phyloP scores from a whole-genome alignment of 495 filamentous ascomycete genomes.

The Lasiosphaeria ovina region DNA sequence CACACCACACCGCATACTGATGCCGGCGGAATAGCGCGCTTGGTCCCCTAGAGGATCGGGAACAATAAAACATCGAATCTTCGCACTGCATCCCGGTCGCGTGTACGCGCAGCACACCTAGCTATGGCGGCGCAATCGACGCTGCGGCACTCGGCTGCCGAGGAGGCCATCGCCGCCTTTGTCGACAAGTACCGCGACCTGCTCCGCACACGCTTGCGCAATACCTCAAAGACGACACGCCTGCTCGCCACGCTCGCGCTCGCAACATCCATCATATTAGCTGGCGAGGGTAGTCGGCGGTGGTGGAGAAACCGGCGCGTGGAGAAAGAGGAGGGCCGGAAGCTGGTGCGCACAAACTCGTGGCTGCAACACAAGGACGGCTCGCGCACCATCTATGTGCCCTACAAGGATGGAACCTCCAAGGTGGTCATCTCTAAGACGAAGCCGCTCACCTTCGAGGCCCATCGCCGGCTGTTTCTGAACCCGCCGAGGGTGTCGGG shows the following conservation, averaged over 20 bases:
- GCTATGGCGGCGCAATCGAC: conserved; percentile 86
- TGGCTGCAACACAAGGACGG: conserved; percentile 91
- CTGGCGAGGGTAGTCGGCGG: conserved; percentile 70
- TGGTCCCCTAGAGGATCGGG: conserved; percentile 20
- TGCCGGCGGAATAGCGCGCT: conserved; percentile 18
- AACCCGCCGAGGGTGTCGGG: conserved; percentile 80
- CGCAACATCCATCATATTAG: conserved; percentile 68
- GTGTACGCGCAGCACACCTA: background rate
- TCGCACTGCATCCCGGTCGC: background rate
- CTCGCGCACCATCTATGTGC: conserved; percentile 88
- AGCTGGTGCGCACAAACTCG: conserved; percentile 84
- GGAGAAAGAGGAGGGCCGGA: conserved; percentile 75
- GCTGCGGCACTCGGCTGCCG: conserved; percentile 59
- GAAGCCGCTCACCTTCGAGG: conserved; percentile 91
- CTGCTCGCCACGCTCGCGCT: conserved; percentile 74
- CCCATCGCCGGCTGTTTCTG: conserved; percentile 88
- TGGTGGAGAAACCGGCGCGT: conserved; percentile 67
- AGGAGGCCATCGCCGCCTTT: conserved; percentile 68
- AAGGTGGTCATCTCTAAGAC: conserved; percentile 93
- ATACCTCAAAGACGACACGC: conserved; percentile 64
- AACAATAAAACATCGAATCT: conserved; percentile 1
- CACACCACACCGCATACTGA: background rate
- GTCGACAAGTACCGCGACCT: conserved; percentile 64
- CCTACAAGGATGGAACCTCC: conserved; percentile 80
- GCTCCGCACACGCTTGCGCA: conserved; percentile 57